Base-by-base conservation (phyloP, 495 filamentous ascomycete species). In the Margaritispora aquatica region DNA sequence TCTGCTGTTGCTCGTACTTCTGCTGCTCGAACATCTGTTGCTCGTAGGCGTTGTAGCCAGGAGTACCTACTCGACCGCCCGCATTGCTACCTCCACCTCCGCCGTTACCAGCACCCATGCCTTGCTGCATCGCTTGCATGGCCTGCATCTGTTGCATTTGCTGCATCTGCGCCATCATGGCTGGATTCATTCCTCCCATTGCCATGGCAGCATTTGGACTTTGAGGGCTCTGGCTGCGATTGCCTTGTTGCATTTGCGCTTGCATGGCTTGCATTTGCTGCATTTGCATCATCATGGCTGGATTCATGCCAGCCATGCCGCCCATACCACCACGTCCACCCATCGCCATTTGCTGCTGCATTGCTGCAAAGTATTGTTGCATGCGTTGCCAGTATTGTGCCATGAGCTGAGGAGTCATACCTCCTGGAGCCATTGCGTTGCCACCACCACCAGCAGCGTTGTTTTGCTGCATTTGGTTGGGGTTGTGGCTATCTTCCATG, bases 321-420 rank as follows among this genome's bases (percentile, higher is more conserved):
- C 36, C 29, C 62, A 64, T 64, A 58, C 67, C 69, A 24, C 71
- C 62, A n/a, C 70, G 64, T 21, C 64, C 63, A 38, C 70, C 75
- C 80, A 89, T 88, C 27, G 76, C 81, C 83, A 88, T 87, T 51
- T 78, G 79, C 70, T 94, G 89, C 73, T 96, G 92, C 90, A 97
- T 95, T 78, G 95, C 84, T 26, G 82, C 77, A 71, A 98, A 91
- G 71, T 96, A 96, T 69, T 95, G 88, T 70, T 98, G 95, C 90
- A 98, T 96, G 23, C 92, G 84, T 68, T 95, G 89, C 84, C 92
- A 91, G 73, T 96, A 96, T 72, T 96, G 91, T 1, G 94, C 94
- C 92, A 98, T 96, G 81, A 96, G 83, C 67, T 95, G 90, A 0
- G 94, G 94, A 9, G 88, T 92, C 84, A 97, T 90, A 27, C 87